These are phyloP conservation scores for Babjeviella inositovora DNA, from an alignment of 805 yeast genomes.

Conservation along the genomic window DNA sequence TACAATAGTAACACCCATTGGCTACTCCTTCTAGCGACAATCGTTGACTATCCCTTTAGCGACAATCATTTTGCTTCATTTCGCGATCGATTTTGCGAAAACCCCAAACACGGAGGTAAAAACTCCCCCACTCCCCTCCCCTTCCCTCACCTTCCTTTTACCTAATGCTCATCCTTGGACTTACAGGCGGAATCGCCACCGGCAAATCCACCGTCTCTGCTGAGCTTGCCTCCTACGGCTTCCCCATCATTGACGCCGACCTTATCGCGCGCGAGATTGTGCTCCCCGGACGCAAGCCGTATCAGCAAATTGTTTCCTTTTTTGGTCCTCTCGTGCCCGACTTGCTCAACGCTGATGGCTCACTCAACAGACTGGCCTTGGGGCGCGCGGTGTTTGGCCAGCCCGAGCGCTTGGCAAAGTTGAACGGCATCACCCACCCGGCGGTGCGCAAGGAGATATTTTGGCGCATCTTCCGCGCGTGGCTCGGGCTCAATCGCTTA, in stretches of 20 bases:
- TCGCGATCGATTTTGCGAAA: too few species aligned
- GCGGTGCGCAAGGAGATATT: slow-evolving; percentile 60
- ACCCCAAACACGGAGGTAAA: too few species aligned
- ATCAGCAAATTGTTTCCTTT: slow-evolving; percentile 40
- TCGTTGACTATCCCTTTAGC: too few species aligned
- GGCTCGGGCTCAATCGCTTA: slow-evolving; percentile 37
- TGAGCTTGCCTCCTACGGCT: slow-evolving; percentile 30
- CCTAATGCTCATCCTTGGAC: slow-evolving; percentile 80
- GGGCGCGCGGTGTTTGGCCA: slow-evolving; percentile 71
- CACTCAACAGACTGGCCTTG: slow-evolving; percentile 55
- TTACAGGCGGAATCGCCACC: slow-evolving; percentile 97
- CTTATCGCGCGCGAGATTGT: slow-evolving; percentile 76
- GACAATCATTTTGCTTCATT: too few species aligned
- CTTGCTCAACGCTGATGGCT: slow-evolving; percentile 14
- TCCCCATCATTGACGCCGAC: slow-evolving; percentile 81
- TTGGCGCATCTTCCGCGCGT: slow-evolving; percentile 35
- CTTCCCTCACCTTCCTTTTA: too few species aligned
- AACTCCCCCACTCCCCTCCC: too few species aligned
- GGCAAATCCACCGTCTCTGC: slow-evolving; percentile 87
- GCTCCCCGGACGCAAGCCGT: slow-evolving; percentile 63
- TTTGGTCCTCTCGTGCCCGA: slow-evolving; percentile 42
- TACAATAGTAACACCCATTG: too few species aligned
- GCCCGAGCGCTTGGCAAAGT: slow-evolving; percentile 31
- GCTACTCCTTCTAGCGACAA: too few species aligned
- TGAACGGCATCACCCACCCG: slow-evolving; percentile 79